phyloP scores from a whole-genome alignment of 2,329 filamentous ascomycete species.

The Alternaria sp. region DNA sequence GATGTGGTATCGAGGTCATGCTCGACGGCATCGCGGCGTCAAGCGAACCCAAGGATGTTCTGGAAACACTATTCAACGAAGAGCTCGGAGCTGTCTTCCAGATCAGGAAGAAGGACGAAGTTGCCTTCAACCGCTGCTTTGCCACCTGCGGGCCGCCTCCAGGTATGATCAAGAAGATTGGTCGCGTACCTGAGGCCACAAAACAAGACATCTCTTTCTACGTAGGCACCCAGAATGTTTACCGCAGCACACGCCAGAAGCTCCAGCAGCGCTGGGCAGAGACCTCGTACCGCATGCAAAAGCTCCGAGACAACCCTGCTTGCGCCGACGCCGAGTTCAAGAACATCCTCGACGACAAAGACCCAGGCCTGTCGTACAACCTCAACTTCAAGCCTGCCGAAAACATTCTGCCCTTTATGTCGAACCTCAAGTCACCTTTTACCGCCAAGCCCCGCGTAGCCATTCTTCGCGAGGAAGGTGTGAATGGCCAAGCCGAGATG shows the following conservation, averaged over 20 bases:
- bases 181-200: slow-evolving; percentile 70
- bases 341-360: slow-evolving; percentile 73
- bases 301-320: slow-evolving; percentile 82
- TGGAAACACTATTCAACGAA: slow-evolving; percentile 90
- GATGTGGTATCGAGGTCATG: slow-evolving; percentile 85
- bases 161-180: slow-evolving; percentile 83
- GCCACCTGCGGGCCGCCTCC: slow-evolving; percentile 85
- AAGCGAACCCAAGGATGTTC: slow-evolving; percentile 67
- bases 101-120: slow-evolving; percentile 82
- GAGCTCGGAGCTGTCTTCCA: slow-evolving; percentile 97
- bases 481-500: slow-evolving; percentile 97
- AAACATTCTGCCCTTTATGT: slow-evolving; percentile 72
- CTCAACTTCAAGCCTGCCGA: slow-evolving; percentile 82
- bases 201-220: slow-evolving; percentile 81
- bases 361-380: slow-evolving; percentile 85
- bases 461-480: slow-evolving; percentile 92
- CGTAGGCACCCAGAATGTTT: slow-evolving; percentile 71
- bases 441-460: slow-evolving; percentile 77
- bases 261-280: slow-evolving; percentile 88
- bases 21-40: slow-evolving; percentile 73
- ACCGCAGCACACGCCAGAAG: slow-evolving; percentile 71
- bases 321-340: slow-evolving; percentile 86
- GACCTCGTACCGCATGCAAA: slow-evolving; percentile 92
- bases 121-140: slow-evolving; percentile 86
- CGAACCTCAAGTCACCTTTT: slow-evolving; percentile 67